phyloP scores from a whole-genome alignment of 1,284 basidiomycete genomes.

The Tylopilus sp. region DNA sequence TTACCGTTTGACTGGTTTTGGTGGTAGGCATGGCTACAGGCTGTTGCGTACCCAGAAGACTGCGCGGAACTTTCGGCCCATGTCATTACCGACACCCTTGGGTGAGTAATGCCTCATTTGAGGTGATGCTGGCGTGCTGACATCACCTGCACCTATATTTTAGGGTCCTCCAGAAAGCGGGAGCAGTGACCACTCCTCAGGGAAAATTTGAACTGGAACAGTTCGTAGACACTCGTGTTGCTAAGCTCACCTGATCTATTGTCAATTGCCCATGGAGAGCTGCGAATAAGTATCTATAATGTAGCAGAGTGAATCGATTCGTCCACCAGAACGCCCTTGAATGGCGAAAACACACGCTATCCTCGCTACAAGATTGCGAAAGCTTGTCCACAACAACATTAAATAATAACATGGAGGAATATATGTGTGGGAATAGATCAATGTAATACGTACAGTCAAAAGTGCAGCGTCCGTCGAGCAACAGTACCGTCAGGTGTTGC shows the following conservation, averaged over 20 bases:
- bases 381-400: constrained; percentile 16
- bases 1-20: background rate
- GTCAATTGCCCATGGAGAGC: background rate
- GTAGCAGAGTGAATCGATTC: background rate
- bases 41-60: constrained; percentile 70
- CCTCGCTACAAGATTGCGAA: constrained; percentile 4
- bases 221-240: constrained; percentile 20
- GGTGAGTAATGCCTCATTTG: constrained; percentile 40
- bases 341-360: background rate
- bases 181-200: constrained; percentile 18
- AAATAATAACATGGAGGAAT: constrained; percentile 16
- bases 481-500: constrained; percentile 4
- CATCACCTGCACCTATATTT: background rate
- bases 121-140: background rate
- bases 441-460: constrained; percentile 15
- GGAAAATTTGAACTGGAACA: constrained; percentile 13
- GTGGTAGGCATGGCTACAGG: constrained; percentile 71
- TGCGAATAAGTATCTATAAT: background rate
- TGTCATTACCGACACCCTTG: constrained; percentile 68
- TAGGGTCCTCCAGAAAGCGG: constrained; percentile 29
- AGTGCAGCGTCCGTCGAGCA: constrained; percentile 15
- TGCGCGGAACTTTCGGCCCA: constrained; percentile 59
- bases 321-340: background rate
- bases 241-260: constrained; percentile 17
- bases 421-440: constrained; percentile 5